Conservation (phyloP, 2,329 filamentous ascomycete genomes). For the Dactylella cylindrospora region DNA sequence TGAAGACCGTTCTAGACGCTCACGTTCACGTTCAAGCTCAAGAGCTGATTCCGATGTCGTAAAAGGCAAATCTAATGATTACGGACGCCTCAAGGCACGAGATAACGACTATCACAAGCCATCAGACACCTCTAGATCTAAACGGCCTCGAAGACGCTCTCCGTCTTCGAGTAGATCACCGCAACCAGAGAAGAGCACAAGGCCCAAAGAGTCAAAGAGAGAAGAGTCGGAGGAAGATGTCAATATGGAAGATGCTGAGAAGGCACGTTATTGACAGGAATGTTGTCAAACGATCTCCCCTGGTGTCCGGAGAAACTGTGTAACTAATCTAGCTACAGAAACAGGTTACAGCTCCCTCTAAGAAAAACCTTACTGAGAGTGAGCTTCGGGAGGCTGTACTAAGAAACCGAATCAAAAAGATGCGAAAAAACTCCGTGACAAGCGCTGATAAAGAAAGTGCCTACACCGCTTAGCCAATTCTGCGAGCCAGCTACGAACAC, state of each 20-base stretch:
- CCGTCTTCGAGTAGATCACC: slow-evolving; percentile 33
- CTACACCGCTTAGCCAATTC: no score
- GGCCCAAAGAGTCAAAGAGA: slow-evolving; percentile 9
- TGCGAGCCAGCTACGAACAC: no score
- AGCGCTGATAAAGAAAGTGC: no score
- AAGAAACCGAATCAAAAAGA: slow-evolving; percentile 40
- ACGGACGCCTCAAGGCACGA: slow-evolving; percentile 34
- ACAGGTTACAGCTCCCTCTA: slow-evolving; percentile 9
- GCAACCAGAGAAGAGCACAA: slow-evolving; percentile 21
- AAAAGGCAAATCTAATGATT: slow-evolving; percentile 33
- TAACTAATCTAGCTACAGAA: slow-evolving; percentile 8
- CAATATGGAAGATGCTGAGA: slow-evolving; percentile 44
- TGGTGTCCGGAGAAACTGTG: neutral
- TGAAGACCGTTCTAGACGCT: no score
- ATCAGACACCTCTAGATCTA: slow-evolving; percentile 27
- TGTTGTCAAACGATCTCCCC: no score
- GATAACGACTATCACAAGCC: slow-evolving; percentile 18
- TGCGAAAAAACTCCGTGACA: slow-evolving; percentile 33
- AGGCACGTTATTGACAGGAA: slow-evolving; percentile 44
- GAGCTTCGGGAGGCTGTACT: slow-evolving; percentile 36
- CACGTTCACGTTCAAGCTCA: slow-evolving; percentile 41
- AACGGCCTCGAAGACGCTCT: slow-evolving; percentile 32
- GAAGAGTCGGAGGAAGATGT: slow-evolving; percentile 29
- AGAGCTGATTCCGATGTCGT: slow-evolving; percentile 38
- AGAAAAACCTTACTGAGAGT: slow-evolving; percentile 29